Base-by-base conservation (phyloP, 2,329 filamentous ascomycete genomes). In the Talaromyces sp. region DNA sequence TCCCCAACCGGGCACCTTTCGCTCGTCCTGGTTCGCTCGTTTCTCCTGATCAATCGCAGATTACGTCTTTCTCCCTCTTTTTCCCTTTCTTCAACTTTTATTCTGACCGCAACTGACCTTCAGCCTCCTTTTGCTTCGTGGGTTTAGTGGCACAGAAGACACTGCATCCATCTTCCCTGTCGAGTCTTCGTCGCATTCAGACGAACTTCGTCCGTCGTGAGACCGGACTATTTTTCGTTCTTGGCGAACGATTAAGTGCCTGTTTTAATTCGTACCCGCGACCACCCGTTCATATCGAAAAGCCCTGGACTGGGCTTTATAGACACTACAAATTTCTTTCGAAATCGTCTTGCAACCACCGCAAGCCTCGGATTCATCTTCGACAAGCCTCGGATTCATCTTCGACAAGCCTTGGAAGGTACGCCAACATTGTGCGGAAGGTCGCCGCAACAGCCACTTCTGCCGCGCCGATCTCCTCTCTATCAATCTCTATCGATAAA, bases 61-160 rank as follows among this genome's bases (percentile, higher is more conserved):
- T 62, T 63, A 63, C 50, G 62, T 63, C 62, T 54, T 50, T 56
- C 47, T 56, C 50, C 45, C 39, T 62, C 35, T 33, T 56, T 39
- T 27, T 39, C 35, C 60, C 47, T 24, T 35, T 56, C 47, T 43
- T 45, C 48, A 41, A 33, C 48, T 24, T 19, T 31, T 33, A 7
- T 27, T 31, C 33, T 41, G 22, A 8, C 48, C n/a, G 24, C 13
- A n/a, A 33, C 7, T 43, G 39, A 9, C 11, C 2, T 59, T 24
- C 56, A 19, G 13, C 16, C 27, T 45, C 24, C 27, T 7, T 59
- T 31, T n/a, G 31, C 24, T 43, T 11, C 39, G 31, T 8, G 22
- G n/a, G 16, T 22, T 22, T 35, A 6, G 33, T 37, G 33, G 19
- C 24, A 56, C 11, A 56, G 52, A 22, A 14, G 52, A 24, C 52